A percentile compares a stretch with the other conserved stretches of the same genome.
Conservation (phyloP, 2,329 filamentous ascomycete species). For the Fusarium virguliforme region DNA sequence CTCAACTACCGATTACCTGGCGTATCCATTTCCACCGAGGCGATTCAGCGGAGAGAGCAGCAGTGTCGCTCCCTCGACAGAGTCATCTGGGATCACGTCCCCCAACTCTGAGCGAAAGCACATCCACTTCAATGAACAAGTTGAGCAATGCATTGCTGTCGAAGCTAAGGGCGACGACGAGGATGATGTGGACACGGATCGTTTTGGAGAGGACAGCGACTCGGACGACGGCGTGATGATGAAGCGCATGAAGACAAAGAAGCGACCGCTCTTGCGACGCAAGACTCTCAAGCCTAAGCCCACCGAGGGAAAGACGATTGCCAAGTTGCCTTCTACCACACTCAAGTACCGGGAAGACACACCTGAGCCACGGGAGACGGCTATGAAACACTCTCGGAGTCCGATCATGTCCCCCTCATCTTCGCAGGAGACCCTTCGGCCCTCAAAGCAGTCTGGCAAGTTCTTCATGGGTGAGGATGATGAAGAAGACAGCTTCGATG, state of each 20-base stretch:
- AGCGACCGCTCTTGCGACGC: slow-evolving; percentile 65
- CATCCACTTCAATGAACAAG: slow-evolving; percentile 97
- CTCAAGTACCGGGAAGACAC: slow-evolving; percentile 87
- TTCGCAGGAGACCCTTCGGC: slow-evolving; percentile 86
- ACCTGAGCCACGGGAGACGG: slow-evolving; percentile 75
- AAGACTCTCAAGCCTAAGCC: slow-evolving; percentile 60
- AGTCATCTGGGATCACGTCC: slow-evolving; percentile 79
- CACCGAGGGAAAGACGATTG: slow-evolving; percentile 86
- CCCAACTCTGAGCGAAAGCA: slow-evolving; percentile 81
- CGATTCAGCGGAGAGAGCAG: slow-evolving; percentile 75
- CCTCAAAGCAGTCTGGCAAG: slow-evolving; percentile 76
- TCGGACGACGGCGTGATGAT: slow-evolving; percentile 90
- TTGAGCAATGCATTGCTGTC: slow-evolving; percentile 95
- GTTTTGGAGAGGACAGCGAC: slow-evolving; percentile 72
- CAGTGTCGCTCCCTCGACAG: slow-evolving; percentile 73
- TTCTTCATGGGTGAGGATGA: slow-evolving; percentile 75
- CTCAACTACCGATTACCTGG: slow-evolving; percentile 78
- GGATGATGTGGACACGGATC: slow-evolving; percentile 74
- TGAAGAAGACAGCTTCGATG: slow-evolving; percentile 69
- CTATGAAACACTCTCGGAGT: slow-evolving; percentile 73
- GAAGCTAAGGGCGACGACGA: slow-evolving; percentile 86
- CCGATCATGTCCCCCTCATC: slow-evolving; percentile 79
- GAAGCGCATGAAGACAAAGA: slow-evolving; percentile 75
- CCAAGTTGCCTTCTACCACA: slow-evolving; percentile 88
- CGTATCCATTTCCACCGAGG: slow-evolving; percentile 75